Evolutionary conservation across 306 rosid species (phyloP), one percentile per base, ranked within the genome.

Genomic region (Geum urbanum): DNA sequence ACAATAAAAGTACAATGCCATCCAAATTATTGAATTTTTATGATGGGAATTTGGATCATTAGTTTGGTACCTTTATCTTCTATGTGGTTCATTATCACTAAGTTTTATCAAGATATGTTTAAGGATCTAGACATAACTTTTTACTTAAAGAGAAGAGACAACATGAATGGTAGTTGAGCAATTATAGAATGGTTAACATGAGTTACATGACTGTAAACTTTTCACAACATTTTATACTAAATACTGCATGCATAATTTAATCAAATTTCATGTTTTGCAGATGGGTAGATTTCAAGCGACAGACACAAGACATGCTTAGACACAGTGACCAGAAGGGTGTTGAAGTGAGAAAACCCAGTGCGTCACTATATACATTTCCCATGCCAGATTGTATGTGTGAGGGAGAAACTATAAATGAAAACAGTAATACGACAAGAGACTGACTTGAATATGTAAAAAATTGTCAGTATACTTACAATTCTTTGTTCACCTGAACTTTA

Each of bases 331-430:
- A 75, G 68, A 91, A 87, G 78, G 97, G 96, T 70, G 72, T 74
- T 27, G 97, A 94, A 78, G 40, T 88, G 83, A 90, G 87, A 74
- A 94, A 90, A 76, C 63, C 88, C 18, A 80, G 88, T 46, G 96
- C 78, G 2, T 90, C 96, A 46, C 84, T 94, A 12, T 92, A 87
- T 66, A 92, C 84, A 44, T 92, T 90, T 88, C 98, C 98, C 44
- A 82, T 85, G 96, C 98, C 98, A 22, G 98, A 92, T 82, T 92
- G 98, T 80, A 94, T 94, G 97, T 90, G 88, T 80, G 84, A 78
- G 83, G 83, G 74, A 51, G 85, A 77, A 74, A 76, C 81, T 22
- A 81, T 47, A 70, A 66, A 44, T 41, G 84, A 76, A 72, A 80
- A 71, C 70, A 52, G 70, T 55, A 78, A 73, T 32, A 49, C 51